Evolutionary conservation across 2,329 filamentous ascomycete species (phyloP).

Genomic region (Meredithiella fracta): DNA sequence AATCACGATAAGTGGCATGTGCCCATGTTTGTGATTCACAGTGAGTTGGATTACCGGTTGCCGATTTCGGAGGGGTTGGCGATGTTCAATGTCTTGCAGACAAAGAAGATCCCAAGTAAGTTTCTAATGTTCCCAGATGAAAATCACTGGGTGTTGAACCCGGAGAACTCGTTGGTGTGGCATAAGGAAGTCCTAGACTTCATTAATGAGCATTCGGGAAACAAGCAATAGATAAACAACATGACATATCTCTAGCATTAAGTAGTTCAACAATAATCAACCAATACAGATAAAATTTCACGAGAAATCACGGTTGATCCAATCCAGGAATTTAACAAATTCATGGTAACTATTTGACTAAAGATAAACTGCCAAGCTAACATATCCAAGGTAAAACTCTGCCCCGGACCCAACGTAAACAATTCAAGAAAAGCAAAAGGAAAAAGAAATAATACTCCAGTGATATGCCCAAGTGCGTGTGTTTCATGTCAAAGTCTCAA

Average conservation of each 20-base stretch:
- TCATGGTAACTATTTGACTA: not conserved
- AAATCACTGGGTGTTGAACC: slow-evolving; percentile 69
- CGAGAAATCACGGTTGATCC: no score
- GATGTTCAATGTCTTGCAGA: slow-evolving; percentile 74
- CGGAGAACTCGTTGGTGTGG: slow-evolving; percentile 83
- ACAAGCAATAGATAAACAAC: not conserved
- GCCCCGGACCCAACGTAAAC: slow-evolving; percentile 5
- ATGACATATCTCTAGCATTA: not conserved
- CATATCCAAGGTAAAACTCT: slow-evolving; percentile 4
- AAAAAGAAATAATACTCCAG: slow-evolving; percentile 13
- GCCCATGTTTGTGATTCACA: slow-evolving; percentile 74
- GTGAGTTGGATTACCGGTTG: slow-evolving; percentile 74
- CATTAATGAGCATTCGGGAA: slow-evolving; percentile 46
- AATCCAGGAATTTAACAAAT: not conserved
- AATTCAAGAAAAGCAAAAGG: slow-evolving; percentile 8
- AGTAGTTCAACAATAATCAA: not conserved
- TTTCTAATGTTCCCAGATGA: slow-evolving; percentile 70
- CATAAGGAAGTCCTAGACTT: slow-evolving; percentile 71
- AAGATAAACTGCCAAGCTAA: slow-evolving; percentile 2
- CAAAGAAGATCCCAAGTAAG: slow-evolving; percentile 55
- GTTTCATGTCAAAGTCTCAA: slow-evolving; percentile 13
- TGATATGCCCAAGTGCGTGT: slow-evolving; percentile 13
- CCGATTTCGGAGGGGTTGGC: slow-evolving; percentile 71
- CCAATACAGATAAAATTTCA: no score
- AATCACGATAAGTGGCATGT: slow-evolving; percentile 60